Evolutionary conservation across 2,329 filamentous ascomycete genomes (phyloP).

Genomic region (Arthrobotrys iridis): DNA sequence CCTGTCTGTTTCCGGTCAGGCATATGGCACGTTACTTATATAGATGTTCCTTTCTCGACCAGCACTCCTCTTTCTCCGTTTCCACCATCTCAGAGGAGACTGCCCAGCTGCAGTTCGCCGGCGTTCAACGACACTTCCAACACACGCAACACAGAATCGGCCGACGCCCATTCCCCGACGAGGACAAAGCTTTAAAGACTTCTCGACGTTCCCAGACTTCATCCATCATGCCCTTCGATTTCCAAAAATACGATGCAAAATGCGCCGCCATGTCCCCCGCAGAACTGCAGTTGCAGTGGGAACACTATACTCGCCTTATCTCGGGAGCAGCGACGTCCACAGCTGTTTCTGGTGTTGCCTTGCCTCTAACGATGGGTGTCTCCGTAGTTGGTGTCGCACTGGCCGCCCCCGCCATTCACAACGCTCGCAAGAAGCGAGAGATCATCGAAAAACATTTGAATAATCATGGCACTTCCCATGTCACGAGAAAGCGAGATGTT

Average conservation of each 20-base stretch:
- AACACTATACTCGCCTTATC: slow-evolving; percentile 63
- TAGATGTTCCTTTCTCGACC: too few species aligned
- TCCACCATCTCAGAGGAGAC: background rate
- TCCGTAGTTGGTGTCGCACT: slow-evolving; percentile 62
- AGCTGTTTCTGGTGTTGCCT: slow-evolving; percentile 61
- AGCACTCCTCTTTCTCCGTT: background rate
- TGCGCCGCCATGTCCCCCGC: slow-evolving; percentile 61
- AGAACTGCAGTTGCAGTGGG: slow-evolving; percentile 63
- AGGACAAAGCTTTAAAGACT: background rate
- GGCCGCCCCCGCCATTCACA: slow-evolving; percentile 62
- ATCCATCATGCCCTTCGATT: slow-evolving; percentile 62
- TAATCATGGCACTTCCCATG: slow-evolving; percentile 60
- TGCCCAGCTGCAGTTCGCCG: too few species aligned
- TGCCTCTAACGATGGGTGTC: slow-evolving; percentile 62
- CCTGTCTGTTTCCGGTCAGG: too few species aligned
- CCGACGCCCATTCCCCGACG: background rate
- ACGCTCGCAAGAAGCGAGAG: slow-evolving; percentile 63
- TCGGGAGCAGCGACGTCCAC: slow-evolving; percentile 62
- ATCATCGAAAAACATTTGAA: slow-evolving; percentile 63
- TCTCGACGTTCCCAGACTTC: background rate
- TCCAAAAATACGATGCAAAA: slow-evolving; percentile 62
- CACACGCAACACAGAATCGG: background rate
- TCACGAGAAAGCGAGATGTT: slow-evolving; percentile 63
- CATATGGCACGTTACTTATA: too few species aligned
- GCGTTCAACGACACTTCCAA: background rate